Evolutionary conservation across 2,329 filamentous ascomycete species (phyloP), one percentile per base, ranked within the genome.

Genomic region (Magnaporthiopsis incrustans): DNA sequence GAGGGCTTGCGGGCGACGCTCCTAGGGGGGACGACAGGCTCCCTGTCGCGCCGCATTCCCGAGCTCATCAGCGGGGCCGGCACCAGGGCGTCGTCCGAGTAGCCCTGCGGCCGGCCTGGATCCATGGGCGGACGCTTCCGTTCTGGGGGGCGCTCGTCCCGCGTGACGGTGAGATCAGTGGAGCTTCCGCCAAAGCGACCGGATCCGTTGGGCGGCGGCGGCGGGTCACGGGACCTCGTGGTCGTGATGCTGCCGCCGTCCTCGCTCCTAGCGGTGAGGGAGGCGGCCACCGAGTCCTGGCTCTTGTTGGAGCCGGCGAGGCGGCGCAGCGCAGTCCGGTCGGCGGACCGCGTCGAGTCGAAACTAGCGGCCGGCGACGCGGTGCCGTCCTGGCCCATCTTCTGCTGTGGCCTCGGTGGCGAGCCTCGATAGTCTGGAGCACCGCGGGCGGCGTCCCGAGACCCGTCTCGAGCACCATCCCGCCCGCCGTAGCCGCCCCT

Each of bases 71-170:
- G 70, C 6, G 84, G 84, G 4, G 82, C 84, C 8, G 84, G 84
- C 3, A 87, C 83, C 50, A 87, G 73, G 63, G 84, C 81, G 60
- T 79, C 79, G 67, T 86, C 80, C 18, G 71, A 72, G 57, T 71
- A 67, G 60, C 75, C 80, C 61, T 80, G 77, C 10, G 83, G 82
- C 38, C 83, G 77, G 8, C 82, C 74, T 10, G 83, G 81, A 65
- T 88, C 83, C 85, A 90, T 89, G 0, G 87, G 85, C 2, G 88
- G 88, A 61, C 88, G 78, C 72, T 82, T 86, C 66, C 88, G 79
- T 68, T 89, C 86, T 0, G 88, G 88, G 1, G 84, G 80, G 44
- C 78, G 78, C 27, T 82, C 76, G 50, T 81, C 80, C 10, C 73
- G 70, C 6, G 65, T 50, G 35, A 38, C 35, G 14, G 35, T 38